Evolutionary conservation across 352 stramenopile species (phyloP), one percentile per base, ranked within the genome.

Genomic region (Phytophthora litchii): DNA sequence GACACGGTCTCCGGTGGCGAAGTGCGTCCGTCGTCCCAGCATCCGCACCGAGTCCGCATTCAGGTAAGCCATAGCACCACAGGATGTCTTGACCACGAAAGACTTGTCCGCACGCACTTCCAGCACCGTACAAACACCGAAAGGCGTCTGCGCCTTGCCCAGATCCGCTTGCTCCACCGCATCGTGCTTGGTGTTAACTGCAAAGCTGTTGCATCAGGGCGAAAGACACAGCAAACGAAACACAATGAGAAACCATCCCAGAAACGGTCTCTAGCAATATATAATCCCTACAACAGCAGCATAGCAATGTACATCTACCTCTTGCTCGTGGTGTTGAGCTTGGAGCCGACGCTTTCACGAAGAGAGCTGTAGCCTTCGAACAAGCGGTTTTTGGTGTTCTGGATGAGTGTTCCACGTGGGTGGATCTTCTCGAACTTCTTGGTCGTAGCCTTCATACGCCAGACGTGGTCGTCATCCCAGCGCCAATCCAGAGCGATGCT

Each of bases 381-480:
- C 23, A 92, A 65, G 34, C 64, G 74, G 61, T 89, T 92, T 67
- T 92, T 94, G 23, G 80, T 91, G 67, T 85, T 87, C 55, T 91
- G 78, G 37, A 91, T 88, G 41, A 91, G 75, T 27, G 74, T 89
- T 23, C 74, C 68, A n/a, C 73, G 64, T 40, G 69, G 61, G 36
- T 59, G 41, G 43, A 94, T 80, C 72, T 91, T 92, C 36, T 94
- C 84, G 48, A 94, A 94, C 77, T 92, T 94, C 63, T 94, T 94
- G 43, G 83, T 92, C n/a, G 83, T 93, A 14, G 86, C 86, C 57
- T 92, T 94, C 86, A 94, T 94, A 59, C 83, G 81, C 83, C 83
- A 94, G 14, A 94, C 83, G 53, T 94, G 86, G 47, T 94, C 83
- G 31, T 94, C 83, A 54, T 94, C 86, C 86, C 86, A 94, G 51